Percentiles rank a stretch among this genome's conserved stretches.
Evolutionary conservation across 208 protist species (phyloP).

Genomic region (Crithidia brevicula): DNA sequence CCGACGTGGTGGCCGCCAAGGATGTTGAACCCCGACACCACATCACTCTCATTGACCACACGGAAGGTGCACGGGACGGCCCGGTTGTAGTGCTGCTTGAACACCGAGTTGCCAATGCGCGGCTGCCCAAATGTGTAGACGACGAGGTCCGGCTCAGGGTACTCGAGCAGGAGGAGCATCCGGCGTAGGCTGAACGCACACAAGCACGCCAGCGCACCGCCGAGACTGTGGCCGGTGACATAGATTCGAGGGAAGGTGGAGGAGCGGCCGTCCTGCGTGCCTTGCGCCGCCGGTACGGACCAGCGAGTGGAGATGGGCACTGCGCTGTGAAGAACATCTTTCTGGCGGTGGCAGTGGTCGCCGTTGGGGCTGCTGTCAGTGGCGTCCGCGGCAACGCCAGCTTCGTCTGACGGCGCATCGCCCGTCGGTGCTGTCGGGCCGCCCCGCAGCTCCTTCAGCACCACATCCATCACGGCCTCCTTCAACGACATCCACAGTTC

Average conservation of each 20-base stretch:
- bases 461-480: slow-evolving; percentile 52
- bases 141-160: slow-evolving; percentile 58
- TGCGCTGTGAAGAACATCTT: not conserved
- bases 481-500: slow-evolving; percentile 82
- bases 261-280: not conserved
- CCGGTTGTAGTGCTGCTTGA: slow-evolving; percentile 76
- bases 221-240: slow-evolving; percentile 84
- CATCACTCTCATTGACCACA: slow-evolving; percentile 89
- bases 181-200: slow-evolving; percentile 78
- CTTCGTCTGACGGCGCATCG: no score
- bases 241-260: slow-evolving; percentile 45
- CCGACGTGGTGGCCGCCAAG: slow-evolving; percentile 75
- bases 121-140: slow-evolving; percentile 90
- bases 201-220: slow-evolving; percentile 74
- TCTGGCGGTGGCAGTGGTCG: not conserved
- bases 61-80: slow-evolving; percentile 78
- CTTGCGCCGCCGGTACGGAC: not conserved
- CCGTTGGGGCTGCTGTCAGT: not conserved
- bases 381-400: not conserved
- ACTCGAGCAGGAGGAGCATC: slow-evolving; percentile 55
- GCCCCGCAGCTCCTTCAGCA: slow-evolving; percentile 46
- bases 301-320: slow-evolving; percentile 22
- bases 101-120: slow-evolving; percentile 71
- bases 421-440: not conserved
- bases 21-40: slow-evolving; percentile 63